Evolutionary conservation across 129 eudicot genomes (phyloP).

Genomic region (Lonicera japonica): DNA sequence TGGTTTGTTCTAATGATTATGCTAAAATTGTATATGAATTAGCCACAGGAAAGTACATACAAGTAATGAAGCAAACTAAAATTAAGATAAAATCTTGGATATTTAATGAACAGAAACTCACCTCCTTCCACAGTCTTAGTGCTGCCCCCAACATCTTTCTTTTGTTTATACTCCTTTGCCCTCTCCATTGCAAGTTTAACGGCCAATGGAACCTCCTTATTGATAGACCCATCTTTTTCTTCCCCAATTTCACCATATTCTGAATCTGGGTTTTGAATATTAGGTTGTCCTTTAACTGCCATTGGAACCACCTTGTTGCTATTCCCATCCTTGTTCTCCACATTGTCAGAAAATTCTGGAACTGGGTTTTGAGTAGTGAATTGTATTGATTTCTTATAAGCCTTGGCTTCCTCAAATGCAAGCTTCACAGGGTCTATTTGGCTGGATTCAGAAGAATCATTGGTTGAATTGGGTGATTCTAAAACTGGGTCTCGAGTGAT

Average conservation of each 20-base stretch:
- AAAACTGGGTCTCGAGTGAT: too few species aligned
- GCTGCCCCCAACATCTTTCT: slow-evolving; percentile 21
- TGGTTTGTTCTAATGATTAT: too few species aligned
- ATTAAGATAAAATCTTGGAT: background rate
- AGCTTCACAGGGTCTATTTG: background rate
- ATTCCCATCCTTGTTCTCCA: too few species aligned
- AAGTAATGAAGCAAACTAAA: background rate
- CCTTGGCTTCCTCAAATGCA: too few species aligned
- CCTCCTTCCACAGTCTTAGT: background rate
- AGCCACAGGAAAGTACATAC: too few species aligned
- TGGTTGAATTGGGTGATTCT: background rate
- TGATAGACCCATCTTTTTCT: slow-evolving; percentile 20
- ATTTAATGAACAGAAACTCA: background rate
- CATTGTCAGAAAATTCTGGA: too few species aligned
- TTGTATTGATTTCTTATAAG: too few species aligned
- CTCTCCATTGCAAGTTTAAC: slow-evolving; percentile 33
- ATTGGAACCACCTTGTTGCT: too few species aligned
- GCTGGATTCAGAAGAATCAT: background rate
- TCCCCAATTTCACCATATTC: slow-evolving; percentile 19
- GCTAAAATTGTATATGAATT: too few species aligned
- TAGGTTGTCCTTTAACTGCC: too few species aligned
- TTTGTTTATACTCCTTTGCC: slow-evolving; percentile 37
- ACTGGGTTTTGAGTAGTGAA: too few species aligned
- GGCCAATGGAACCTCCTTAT: slow-evolving; percentile 17
- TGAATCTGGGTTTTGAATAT: slow-evolving; percentile 22